Evolutionary conservation across 495 filamentous ascomycete genomes (phyloP).

Genomic region (Neurospora sp.): DNA sequence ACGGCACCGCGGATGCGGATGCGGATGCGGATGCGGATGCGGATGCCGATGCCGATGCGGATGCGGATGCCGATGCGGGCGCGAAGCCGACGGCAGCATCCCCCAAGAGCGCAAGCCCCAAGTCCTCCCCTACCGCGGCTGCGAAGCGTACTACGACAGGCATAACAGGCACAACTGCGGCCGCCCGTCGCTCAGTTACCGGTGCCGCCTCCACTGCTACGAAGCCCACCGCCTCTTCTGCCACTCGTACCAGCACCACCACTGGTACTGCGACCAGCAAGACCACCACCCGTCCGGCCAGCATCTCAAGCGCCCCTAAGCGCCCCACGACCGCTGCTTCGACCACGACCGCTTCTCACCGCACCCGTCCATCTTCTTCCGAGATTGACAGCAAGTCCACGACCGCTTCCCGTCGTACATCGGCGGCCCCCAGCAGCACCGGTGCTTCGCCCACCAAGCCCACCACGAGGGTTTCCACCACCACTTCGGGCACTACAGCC

Average conservation of each 20-base stretch:
- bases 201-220: conserved; percentile 17
- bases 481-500: conserved; percentile 24
- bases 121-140: conserved; percentile 7
- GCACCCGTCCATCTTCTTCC: conserved; percentile 33
- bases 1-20: background rate
- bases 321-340: conserved; percentile 27
- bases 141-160: conserved; percentile 18
- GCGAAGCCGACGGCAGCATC: conserved; percentile 1
- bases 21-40: background rate
- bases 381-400: conserved; percentile 41
- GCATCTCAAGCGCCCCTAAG: conserved; percentile 21
- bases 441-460: conserved; percentile 32
- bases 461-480: conserved; percentile 12
- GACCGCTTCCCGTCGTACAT: conserved; percentile 32
- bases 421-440: conserved; percentile 17
- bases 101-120: background rate
- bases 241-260: conserved; percentile 24
- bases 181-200: conserved; percentile 7
- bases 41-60: background rate
- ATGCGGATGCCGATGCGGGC: background rate
- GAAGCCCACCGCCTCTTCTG: conserved; percentile 30
- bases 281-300: conserved; percentile 25
- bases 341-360: conserved; percentile 21
- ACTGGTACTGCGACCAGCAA: conserved; percentile 20
- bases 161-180: conserved; percentile 7